Evolutionary conservation across 2,329 filamentous ascomycete species (phyloP).

Genomic region (Penicillium sp.): DNA sequence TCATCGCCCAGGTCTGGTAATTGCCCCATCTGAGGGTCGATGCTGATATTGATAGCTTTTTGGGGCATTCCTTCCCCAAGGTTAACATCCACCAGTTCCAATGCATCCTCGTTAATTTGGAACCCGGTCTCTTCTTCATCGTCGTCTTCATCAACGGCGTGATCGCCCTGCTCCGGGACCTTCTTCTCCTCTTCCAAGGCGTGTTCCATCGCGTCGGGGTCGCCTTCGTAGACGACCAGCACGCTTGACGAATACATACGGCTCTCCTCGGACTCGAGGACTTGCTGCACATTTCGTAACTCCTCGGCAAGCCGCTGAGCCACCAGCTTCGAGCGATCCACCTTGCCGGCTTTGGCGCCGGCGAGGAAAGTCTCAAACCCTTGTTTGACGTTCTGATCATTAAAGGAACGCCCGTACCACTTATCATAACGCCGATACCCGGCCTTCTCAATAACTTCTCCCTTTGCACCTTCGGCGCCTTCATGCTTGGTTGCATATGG

Average conservation of each 20-base stretch:
- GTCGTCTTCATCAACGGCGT: constrained; percentile 32
- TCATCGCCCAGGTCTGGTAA: constrained; percentile 51
- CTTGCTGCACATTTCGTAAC: constrained; percentile 46
- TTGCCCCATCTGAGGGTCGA: constrained; percentile 38
- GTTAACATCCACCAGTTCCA: constrained; percentile 33
- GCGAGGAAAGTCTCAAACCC: constrained; percentile 59
- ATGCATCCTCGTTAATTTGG: constrained; percentile 30
- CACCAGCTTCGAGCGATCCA: constrained; percentile 46
- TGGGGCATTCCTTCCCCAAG: constrained; percentile 30
- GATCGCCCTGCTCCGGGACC: constrained; percentile 23
- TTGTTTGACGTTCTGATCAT: constrained; percentile 52
- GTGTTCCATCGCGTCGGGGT: constrained; percentile 53
- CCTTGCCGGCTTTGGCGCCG: constrained; percentile 41
- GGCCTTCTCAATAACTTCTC: constrained; percentile 46
- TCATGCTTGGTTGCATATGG: constrained; percentile 44
- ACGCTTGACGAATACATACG: constrained; percentile 67
- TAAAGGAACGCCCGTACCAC: constrained; percentile 62
- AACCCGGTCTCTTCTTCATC: constrained; percentile 31
- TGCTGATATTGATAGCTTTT: constrained; percentile 35
- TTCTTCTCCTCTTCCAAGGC: constrained; percentile 47
- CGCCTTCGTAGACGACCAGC: constrained; percentile 65
- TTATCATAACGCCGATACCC: constrained; percentile 63
- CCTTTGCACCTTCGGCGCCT: constrained; percentile 46
- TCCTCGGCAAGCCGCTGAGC: constrained; percentile 42
- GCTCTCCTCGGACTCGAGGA: constrained; percentile 57